phyloP scores from a whole-genome alignment of 2,329 filamentous ascomycete species.

The Coniochaeta sp. region DNA sequence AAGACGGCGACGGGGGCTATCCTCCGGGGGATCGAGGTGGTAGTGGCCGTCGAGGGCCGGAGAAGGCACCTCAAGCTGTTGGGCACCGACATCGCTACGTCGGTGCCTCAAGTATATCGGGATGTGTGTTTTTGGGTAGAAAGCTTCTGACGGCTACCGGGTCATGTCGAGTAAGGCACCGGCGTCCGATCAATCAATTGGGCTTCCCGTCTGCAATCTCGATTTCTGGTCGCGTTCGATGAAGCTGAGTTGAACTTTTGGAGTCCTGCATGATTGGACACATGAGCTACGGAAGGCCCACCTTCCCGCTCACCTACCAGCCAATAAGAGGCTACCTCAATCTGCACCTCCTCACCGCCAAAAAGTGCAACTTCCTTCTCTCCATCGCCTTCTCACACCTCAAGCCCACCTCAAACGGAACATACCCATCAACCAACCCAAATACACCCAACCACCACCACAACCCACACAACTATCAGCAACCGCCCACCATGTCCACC shows the following conservation, averaged over 20 bases:
- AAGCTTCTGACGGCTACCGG: not conserved
- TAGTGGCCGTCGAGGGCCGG: slow-evolving; percentile 33
- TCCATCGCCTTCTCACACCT: not conserved
- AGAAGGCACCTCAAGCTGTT: slow-evolving; percentile 54
- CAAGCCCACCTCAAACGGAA: not conserved
- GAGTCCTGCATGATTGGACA: not conserved
- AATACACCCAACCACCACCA: not conserved
- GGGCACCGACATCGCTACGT: slow-evolving; percentile 43
- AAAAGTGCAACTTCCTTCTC: slow-evolving; percentile 12
- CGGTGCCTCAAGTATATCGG: slow-evolving; percentile 4
- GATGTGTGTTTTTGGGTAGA: not conserved
- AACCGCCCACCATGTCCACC: slow-evolving; percentile 9
- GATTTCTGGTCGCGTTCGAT: not conserved
- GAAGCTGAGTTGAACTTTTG: slow-evolving; percentile 3
- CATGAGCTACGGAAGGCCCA: not conserved
- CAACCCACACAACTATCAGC: not conserved
- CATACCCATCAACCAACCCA: no score
- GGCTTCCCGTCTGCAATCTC: not conserved
- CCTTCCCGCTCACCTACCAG: not conserved
- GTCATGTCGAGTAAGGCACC: not conserved
- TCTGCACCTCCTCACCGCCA: slow-evolving; percentile 16
- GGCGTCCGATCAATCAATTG: not conserved
- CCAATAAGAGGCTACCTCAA: slow-evolving; percentile 6
- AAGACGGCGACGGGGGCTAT: slow-evolving; percentile 8
- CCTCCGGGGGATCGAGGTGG: slow-evolving; percentile 16